Evolutionary conservation across 179 eudicot genomes (phyloP).

Genomic region (Beta corolliflora): DNA sequence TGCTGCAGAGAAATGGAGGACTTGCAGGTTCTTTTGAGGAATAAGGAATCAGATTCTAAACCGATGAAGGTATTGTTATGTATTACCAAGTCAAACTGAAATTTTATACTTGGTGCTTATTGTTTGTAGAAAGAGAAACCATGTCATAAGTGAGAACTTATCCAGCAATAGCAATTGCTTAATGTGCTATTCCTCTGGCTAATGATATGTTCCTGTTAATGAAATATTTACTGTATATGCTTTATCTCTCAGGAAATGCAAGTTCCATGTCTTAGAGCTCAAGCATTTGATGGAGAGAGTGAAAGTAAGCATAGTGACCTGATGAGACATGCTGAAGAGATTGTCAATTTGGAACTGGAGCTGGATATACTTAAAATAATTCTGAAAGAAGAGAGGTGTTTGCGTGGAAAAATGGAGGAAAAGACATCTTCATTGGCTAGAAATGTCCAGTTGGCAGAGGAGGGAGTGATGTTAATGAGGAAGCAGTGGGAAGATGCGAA

Average conservation of each 20-base stretch:
- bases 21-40: constrained; percentile 45
- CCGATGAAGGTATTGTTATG: constrained; percentile 51
- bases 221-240: constrained; percentile 7
- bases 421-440: constrained; percentile 38
- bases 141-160: not conserved
- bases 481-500: constrained; percentile 55
- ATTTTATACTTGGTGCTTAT: not conserved
- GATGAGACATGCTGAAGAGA: constrained; percentile 47
- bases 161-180: not conserved
- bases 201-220: not conserved
- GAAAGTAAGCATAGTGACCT: constrained; percentile 24
- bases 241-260: constrained; percentile 51
- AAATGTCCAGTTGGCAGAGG: constrained; percentile 61
- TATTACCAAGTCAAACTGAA: not conserved
- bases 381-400: constrained; percentile 77
- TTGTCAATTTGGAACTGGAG: constrained; percentile 78
- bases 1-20: constrained; percentile 66
- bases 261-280: constrained; percentile 35
- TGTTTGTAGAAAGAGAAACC: not conserved
- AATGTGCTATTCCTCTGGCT: not conserved
- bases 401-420: constrained; percentile 45
- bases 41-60: constrained; percentile 39
- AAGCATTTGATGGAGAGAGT: constrained; percentile 27
- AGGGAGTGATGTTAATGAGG: constrained; percentile 38
- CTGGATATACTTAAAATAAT: constrained; percentile 76